Evolutionary conservation across 208 protist species (phyloP).

Genomic region (Acanthamoeba sp.): DNA sequence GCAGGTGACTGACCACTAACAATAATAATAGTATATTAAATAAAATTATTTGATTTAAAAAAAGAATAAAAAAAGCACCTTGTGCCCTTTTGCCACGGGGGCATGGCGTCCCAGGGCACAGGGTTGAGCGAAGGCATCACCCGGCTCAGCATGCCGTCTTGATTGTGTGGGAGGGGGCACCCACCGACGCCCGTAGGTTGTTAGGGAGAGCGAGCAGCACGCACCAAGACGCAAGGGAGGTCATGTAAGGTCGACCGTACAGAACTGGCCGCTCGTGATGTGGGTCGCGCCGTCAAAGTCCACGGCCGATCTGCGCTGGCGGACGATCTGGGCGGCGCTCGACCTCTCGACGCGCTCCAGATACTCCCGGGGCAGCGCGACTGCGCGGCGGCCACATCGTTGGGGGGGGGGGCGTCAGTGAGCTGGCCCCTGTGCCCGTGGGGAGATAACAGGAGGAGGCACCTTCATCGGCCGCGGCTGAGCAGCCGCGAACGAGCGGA

Average conservation of each 20-base stretch:
- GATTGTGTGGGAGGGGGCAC: too few relatives aligned
- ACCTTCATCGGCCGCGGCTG: too few relatives aligned
- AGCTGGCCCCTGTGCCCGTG: background rate
- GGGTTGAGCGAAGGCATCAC: slow-evolving; percentile 11
- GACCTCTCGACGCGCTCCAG: background rate
- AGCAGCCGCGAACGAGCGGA: too few relatives aligned
- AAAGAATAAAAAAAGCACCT: too few relatives aligned
- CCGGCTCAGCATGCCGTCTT: slow-evolving; percentile 55
- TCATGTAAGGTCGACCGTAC: background rate
- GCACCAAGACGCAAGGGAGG: too few relatives aligned
- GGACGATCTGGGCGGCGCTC: background rate
- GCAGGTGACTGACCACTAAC: background rate
- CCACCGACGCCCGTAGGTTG: too few relatives aligned
- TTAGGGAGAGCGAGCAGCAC: too few relatives aligned
- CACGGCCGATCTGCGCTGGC: slow-evolving; percentile 30
- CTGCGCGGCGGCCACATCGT: background rate
- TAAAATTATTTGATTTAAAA: too few relatives aligned
- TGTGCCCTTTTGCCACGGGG: background rate
- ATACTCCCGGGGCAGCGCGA: background rate
- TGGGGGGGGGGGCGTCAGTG: background rate
- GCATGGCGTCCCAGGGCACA: slow-evolving; percentile 55
- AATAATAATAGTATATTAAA: too few relatives aligned
- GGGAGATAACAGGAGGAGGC: too few relatives aligned
- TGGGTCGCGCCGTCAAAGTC: slow-evolving; percentile 47
- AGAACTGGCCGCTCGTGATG: slow-evolving; percentile 59